These are phyloP conservation scores for Vigna unguiculata DNA, from an alignment of 306 rosid genomes.

Conservation along the genomic window DNA sequence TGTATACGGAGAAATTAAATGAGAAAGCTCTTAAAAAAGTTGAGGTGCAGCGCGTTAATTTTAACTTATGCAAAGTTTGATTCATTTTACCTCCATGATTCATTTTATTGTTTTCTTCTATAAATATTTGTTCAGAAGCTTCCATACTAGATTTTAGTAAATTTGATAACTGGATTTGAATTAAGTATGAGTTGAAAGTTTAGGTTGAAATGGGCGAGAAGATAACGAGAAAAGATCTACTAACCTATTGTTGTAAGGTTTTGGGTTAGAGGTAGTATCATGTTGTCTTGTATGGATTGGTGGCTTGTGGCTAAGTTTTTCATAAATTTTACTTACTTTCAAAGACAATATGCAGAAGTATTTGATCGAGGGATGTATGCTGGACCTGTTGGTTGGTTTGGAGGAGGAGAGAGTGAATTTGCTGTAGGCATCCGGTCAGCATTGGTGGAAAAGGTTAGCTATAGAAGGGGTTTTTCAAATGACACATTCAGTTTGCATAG, in stretches of 20 bases:
- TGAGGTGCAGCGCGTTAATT: background rate
- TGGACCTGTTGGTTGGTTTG: slow-evolving; percentile 99
- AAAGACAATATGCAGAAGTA: slow-evolving; percentile 62
- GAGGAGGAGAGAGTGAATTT: slow-evolving; percentile 98
- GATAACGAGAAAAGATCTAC: too few relatives aligned
- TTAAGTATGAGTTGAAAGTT: too few relatives aligned
- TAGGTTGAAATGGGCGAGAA: too few relatives aligned
- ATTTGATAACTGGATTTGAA: background rate
- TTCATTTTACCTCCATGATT: background rate
- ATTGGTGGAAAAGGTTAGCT: slow-evolving; percentile 80
- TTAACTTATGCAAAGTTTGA: background rate
- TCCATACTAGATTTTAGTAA: background rate
- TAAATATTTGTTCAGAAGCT: background rate
- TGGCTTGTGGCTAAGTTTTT: background rate
- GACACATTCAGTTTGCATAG: slow-evolving; percentile 9
- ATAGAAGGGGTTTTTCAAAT: background rate
- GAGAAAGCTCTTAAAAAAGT: background rate
- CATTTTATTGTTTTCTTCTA: background rate
- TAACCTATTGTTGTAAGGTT: too few relatives aligned
- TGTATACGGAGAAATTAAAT: background rate
- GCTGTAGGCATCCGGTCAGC: slow-evolving; percentile 98
- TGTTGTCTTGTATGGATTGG: too few relatives aligned
- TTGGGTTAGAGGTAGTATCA: too few relatives aligned
- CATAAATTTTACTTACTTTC: slow-evolving; percentile 20
- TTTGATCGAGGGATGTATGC: slow-evolving; percentile 99